Evolutionary conservation across 768 basidiomycete genomes (phyloP).

Genomic region (Suillus tomentosus): DNA sequence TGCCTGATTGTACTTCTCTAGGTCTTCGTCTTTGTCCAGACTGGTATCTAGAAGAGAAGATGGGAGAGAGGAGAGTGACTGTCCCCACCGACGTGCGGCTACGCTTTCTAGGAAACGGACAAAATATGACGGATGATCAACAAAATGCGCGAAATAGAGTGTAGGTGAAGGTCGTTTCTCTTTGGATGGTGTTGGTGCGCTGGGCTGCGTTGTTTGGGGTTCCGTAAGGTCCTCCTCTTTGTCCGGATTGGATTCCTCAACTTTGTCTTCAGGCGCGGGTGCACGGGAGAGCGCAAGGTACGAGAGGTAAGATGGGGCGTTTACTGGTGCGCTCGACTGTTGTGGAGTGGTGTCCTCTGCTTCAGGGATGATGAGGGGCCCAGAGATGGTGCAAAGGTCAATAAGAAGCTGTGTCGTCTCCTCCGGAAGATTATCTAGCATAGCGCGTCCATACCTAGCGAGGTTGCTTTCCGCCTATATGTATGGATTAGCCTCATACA

Average conservation of each 20-base stretch:
- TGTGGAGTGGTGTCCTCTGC: constrained; percentile 39
- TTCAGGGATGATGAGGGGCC: constrained; percentile 46
- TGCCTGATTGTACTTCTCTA: constrained; percentile 68
- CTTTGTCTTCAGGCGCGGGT: constrained; percentile 32
- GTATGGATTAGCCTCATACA: background rate
- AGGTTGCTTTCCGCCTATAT: constrained; percentile 81
- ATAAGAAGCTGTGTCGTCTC: constrained; percentile 91
- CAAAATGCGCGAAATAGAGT: constrained; percentile 91
- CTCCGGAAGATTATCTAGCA: constrained; percentile 79
- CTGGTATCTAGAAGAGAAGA: constrained; percentile 14
- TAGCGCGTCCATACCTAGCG: constrained; percentile 82
- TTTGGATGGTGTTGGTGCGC: constrained; percentile 18
- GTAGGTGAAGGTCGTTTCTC: constrained; percentile 72
- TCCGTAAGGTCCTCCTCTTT: constrained; percentile 22
- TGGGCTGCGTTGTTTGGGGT: constrained; percentile 27
- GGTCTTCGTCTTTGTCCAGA: constrained; percentile 42
- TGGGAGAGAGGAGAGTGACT: constrained; percentile 51
- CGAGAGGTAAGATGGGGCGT: constrained; percentile 68
- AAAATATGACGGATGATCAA: constrained; percentile 85
- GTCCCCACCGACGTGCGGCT: constrained; percentile 77
- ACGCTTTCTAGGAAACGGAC: constrained; percentile 88
- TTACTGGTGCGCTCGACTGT: constrained; percentile 27
- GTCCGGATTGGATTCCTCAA: constrained; percentile 14
- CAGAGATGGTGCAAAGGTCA: constrained; percentile 80
- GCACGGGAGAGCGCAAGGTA: constrained; percentile 75